phyloP scores from a whole-genome alignment of 352 stramenopile species.

The Globisporangium takayamanum region DNA sequence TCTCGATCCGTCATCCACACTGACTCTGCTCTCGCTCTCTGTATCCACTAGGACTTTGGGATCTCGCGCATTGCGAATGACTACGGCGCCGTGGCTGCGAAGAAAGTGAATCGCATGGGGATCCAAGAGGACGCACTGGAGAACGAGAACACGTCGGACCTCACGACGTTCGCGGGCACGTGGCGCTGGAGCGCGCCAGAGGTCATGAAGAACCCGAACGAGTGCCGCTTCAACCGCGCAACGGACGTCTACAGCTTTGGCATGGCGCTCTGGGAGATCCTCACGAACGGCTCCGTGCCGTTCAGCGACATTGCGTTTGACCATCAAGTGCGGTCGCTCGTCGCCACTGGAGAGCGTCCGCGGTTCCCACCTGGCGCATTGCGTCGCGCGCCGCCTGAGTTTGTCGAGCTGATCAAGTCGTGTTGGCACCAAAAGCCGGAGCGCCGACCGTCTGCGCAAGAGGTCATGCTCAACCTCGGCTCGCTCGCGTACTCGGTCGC shows the following conservation, averaged over 20 bases:
- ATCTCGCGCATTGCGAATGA: slow-evolving; percentile 71
- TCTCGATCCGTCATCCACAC: neutral
- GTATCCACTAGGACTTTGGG: slow-evolving; percentile 37
- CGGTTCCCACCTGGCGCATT: slow-evolving; percentile 29
- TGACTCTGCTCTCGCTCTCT: neutral
- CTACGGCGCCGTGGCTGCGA: slow-evolving; percentile 28
- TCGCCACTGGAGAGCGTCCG: slow-evolving; percentile 48
- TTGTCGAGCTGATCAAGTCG: slow-evolving; percentile 52
- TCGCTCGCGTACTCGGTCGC: slow-evolving; percentile 53
- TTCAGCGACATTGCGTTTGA: slow-evolving; percentile 66
- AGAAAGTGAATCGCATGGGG: slow-evolving; percentile 20
- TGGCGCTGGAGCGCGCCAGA: slow-evolving; percentile 74
- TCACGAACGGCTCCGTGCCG: slow-evolving; percentile 54
- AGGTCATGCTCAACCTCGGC: slow-evolving; percentile 50
- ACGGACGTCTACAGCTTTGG: slow-evolving; percentile 79
- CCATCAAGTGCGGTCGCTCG: slow-evolving; percentile 55
- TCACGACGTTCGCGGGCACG: slow-evolving; percentile 64
- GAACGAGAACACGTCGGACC: slow-evolving; percentile 25
- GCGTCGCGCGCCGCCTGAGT: slow-evolving; percentile 43
- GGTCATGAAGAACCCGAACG: slow-evolving; percentile 62
- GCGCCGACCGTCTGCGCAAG: slow-evolving; percentile 42
- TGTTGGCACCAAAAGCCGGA: slow-evolving; percentile 61
- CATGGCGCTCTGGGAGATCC: slow-evolving; percentile 60
- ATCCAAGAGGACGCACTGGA: slow-evolving; percentile 9
- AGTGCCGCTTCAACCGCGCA: slow-evolving; percentile 61